Percentiles rank a stretch among this genome's conserved stretches.
Conservation (phyloP, 176 grass and related monocot species). For the Stipa capillata region DNA sequence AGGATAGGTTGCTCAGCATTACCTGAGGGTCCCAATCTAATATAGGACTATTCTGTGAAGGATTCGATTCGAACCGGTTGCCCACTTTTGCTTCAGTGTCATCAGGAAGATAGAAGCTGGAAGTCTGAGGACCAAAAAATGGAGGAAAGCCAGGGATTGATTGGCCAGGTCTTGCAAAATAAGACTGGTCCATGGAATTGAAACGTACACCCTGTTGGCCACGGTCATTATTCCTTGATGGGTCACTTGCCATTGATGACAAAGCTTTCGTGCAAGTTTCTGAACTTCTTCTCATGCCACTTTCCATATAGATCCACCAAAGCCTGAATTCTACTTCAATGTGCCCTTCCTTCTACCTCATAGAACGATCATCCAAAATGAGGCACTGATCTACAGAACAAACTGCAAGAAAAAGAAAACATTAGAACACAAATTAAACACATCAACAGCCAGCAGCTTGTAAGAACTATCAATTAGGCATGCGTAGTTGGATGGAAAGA, state of each 20-base stretch:
- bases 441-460: not conserved
- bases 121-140: constrained; percentile 31
- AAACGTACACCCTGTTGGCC: constrained; percentile 20
- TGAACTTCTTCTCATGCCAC: constrained; percentile 26
- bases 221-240: constrained; percentile 20
- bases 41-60: constrained; percentile 22
- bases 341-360: constrained; percentile 25
- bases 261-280: constrained; percentile 44
- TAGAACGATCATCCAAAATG: not conserved
- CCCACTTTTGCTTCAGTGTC: constrained; percentile 34
- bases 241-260: constrained; percentile 21
- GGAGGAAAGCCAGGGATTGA: constrained; percentile 42
- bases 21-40: constrained; percentile 63
- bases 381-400: not conserved
- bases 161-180: constrained; percentile 34
- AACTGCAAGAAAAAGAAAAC: constrained; percentile 10
- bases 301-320: constrained; percentile 25
- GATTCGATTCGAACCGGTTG: constrained; percentile 43
- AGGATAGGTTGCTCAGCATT: constrained; percentile 70
- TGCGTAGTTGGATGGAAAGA: not conserved
- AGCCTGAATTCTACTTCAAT: constrained; percentile 17
- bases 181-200: constrained; percentile 33
- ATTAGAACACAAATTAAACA: constrained; percentile 12
- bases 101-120: constrained; percentile 42
- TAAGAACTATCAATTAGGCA: not conserved